A percentile compares a stretch with the other conserved stretches of the same genome.
phyloP scores from a whole-genome alignment of 306 rosid species.

The Hippophae gyantsensis region DNA sequence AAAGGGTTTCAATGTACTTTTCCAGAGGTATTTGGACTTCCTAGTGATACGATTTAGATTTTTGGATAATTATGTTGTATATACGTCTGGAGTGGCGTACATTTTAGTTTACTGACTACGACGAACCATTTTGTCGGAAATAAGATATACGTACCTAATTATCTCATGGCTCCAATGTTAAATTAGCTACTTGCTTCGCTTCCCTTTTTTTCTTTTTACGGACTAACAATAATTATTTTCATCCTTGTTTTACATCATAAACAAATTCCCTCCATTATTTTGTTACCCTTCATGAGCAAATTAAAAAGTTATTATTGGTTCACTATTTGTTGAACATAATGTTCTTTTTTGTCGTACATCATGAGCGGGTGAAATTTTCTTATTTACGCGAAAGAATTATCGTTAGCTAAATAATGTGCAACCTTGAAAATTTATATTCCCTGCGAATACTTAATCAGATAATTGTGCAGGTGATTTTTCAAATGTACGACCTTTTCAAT shows the following conservation, averaged over 20 bases:
- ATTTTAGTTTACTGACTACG: not conserved
- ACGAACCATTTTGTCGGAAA: not conserved
- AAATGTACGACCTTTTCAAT: conserved; percentile 5
- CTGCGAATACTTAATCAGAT: not conserved
- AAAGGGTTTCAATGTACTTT: conserved; percentile 8
- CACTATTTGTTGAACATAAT: too few relatives aligned
- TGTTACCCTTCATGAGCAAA: too few relatives aligned
- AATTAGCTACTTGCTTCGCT: too few relatives aligned
- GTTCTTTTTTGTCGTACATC: too few relatives aligned
- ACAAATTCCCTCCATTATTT: too few relatives aligned
- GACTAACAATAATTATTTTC: too few relatives aligned
- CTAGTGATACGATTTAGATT: not conserved
- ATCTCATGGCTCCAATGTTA: not conserved
- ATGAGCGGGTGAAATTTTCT: too few relatives aligned
- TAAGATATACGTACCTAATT: not conserved
- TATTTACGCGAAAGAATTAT: too few relatives aligned
- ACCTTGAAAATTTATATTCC: conserved; percentile 2
- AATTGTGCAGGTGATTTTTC: conserved; percentile 19
- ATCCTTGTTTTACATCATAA: too few relatives aligned
- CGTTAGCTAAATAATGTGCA: not conserved
- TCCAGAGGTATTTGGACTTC: conserved; percentile 17
- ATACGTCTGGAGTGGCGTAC: not conserved
- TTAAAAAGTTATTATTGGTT: too few relatives aligned
- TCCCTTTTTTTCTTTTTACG: too few relatives aligned
- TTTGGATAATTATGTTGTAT: not conserved